Evolutionary conservation across 1,284 basidiomycete genomes (phyloP).

Genomic region (Peniophora sp.): DNA sequence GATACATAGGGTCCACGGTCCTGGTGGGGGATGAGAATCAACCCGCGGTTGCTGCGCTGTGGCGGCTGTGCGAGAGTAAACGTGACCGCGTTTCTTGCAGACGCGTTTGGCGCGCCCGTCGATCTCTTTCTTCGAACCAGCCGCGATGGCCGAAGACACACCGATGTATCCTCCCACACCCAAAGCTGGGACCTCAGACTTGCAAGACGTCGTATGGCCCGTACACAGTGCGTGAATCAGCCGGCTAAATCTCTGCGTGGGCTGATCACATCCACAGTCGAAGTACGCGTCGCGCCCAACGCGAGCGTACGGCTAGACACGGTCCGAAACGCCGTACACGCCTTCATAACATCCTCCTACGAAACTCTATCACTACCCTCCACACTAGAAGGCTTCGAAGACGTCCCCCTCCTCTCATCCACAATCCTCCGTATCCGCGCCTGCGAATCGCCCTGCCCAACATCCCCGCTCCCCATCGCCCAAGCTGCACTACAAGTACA

Average conservation of each 20-base stretch:
- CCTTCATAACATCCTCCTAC: slow-evolving; percentile 52
- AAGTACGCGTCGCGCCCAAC: slow-evolving; percentile 66
- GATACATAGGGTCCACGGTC: no score
- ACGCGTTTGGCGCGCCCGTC: no score
- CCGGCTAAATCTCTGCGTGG: neutral
- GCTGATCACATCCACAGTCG: slow-evolving; percentile 48
- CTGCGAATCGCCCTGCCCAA: slow-evolving; percentile 57
- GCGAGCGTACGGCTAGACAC: slow-evolving; percentile 68
- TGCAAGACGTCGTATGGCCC: slow-evolving; percentile 34
- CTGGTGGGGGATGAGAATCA: no score
- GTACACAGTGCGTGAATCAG: slow-evolving; percentile 44
- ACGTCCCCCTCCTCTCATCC: slow-evolving; percentile 57
- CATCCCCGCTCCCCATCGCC: slow-evolving; percentile 44
- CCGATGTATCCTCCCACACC: slow-evolving; percentile 17
- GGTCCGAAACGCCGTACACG: slow-evolving; percentile 54
- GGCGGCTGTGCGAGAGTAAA: no score
- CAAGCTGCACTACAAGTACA: slow-evolving; percentile 71
- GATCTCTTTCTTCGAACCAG: neutral
- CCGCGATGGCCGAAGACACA: slow-evolving; percentile 16
- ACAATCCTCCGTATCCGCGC: slow-evolving; percentile 77
- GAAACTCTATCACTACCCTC: slow-evolving; percentile 60
- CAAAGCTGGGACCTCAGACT: slow-evolving; percentile 10
- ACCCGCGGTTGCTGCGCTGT: no score
- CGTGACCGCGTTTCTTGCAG: no score
- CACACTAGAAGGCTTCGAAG: slow-evolving; percentile 67